phyloP scores from a whole-genome alignment of 768 basidiomycete genomes.

The Tubosaeta sp. region DNA sequence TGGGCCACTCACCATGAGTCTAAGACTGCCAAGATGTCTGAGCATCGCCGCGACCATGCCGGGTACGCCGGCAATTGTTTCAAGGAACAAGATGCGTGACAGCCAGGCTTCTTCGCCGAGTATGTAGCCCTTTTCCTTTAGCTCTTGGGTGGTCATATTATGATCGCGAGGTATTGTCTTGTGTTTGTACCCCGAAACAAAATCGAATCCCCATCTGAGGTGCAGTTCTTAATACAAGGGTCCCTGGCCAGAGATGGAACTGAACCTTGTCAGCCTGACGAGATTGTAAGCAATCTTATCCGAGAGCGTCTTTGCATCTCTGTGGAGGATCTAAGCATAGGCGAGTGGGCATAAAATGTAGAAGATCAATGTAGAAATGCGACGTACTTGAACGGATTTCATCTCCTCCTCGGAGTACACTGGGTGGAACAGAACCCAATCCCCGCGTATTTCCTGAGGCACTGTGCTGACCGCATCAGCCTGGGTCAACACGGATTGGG shows the following conservation, averaged over 20 bases:
- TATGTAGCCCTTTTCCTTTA: slow-evolving; percentile 69
- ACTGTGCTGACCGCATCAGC: slow-evolving; percentile 49
- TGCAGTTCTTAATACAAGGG: slow-evolving; percentile 1
- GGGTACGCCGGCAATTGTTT: slow-evolving; percentile 91
- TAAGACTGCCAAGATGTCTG: slow-evolving; percentile 82
- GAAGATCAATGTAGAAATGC: neutral
- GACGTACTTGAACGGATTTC: slow-evolving; percentile 60
- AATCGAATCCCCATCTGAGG: slow-evolving; percentile 66
- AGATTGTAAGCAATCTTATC: slow-evolving; percentile 72
- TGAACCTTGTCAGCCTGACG: slow-evolving; percentile 51
- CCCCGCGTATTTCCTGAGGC: slow-evolving; percentile 56
- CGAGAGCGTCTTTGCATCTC: slow-evolving; percentile 54
- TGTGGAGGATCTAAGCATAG: slow-evolving; percentile 58
- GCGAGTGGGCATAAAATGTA: slow-evolving; percentile 2
- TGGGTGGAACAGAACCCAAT: slow-evolving; percentile 93
- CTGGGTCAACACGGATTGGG: slow-evolving; percentile 14
- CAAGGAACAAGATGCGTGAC: slow-evolving; percentile 64
- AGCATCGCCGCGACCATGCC: slow-evolving; percentile 92
- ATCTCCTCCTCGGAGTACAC: slow-evolving; percentile 79
- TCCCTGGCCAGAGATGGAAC: slow-evolving; percentile 2
- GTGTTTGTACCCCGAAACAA: slow-evolving; percentile 84
- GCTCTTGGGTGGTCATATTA: slow-evolving; percentile 66
- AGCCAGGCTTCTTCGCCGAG: slow-evolving; percentile 79
- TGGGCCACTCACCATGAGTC: slow-evolving; percentile 65
- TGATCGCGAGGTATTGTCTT: slow-evolving; percentile 54